Base-by-base conservation (phyloP, 495 filamentous ascomycete genomes). In the Neurospora pannonica region DNA sequence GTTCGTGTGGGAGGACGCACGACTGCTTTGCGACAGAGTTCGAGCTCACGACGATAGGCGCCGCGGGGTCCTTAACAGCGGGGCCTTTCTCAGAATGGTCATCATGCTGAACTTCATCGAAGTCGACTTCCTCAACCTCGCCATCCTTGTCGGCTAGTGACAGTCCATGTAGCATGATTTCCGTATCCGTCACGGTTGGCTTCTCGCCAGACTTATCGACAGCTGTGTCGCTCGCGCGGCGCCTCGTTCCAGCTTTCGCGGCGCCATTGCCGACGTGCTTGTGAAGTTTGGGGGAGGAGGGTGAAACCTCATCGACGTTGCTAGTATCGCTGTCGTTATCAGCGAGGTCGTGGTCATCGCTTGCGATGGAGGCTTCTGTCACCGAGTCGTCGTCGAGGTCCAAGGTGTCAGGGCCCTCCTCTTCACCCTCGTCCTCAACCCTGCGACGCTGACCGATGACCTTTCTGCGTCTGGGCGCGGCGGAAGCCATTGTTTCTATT, bases 141-240 rank as follows among this genome's bases (percentile, higher is more conserved):
- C 81, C 83, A 60, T 83, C 82, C 70, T 87, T 85, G 71, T 90
- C 89, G 37, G 88, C 87, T 60, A 96, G 84, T 73, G 88, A 91
- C 72, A 98, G 80, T 38, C 93, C 92, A 76, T 94, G 94, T 84
- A 97, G 84, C 95, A 97, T 97, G 74, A 91, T 88, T 75, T 95
- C 92, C 28, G 94, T 96, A 81, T 97, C 96, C 46, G 89, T 80
- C 40, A 84, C 76, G 24, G 74, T 76, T 42, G 82, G 79, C 39
- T 84, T 81, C 75, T 81, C 72, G 71, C 74, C 76, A 9, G 76
- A 73, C 38, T 71, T 76, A 13, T 74, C 74, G 72, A 74, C 76
- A 7, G 76, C 72, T 36, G 70, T 77, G 24, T 76, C 75, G 38
- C 80, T 79, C 38, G 78, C 74, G 73, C 81, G 79, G 81, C 85